phyloP scores from a whole-genome alignment of 2,329 filamentous ascomycete genomes.

The Pseudophaeomoniella oleicola region DNA sequence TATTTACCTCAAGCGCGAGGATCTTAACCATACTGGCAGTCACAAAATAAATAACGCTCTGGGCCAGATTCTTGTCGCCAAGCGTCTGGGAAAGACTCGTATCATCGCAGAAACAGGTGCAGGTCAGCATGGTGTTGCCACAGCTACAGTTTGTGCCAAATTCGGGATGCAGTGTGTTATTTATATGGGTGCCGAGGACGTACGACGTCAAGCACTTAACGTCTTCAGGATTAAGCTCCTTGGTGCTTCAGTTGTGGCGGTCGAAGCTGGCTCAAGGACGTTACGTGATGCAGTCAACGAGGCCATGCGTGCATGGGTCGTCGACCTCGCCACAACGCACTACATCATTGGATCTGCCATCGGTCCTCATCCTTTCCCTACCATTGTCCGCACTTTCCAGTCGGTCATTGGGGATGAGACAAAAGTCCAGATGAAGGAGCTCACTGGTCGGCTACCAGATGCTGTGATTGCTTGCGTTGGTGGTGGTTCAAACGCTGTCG shows the following conservation, averaged over 20 bases:
- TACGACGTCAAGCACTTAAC: slow-evolving; percentile 87
- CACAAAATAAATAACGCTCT: slow-evolving; percentile 99
- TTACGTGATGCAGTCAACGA: slow-evolving; percentile 88
- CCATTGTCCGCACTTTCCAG: slow-evolving; percentile 94
- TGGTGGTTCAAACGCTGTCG: slow-evolving; percentile 84
- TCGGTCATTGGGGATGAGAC: slow-evolving; percentile 92
- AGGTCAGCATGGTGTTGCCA: slow-evolving; percentile 94
- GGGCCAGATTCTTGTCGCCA: slow-evolving; percentile 78
- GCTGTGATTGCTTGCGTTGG: slow-evolving; percentile 95
- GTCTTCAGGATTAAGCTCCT: slow-evolving; percentile 97
- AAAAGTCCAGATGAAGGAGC: slow-evolving; percentile 74
- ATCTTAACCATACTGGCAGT: slow-evolving; percentile 91
- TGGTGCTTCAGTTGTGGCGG: slow-evolving; percentile 80
- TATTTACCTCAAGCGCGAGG: slow-evolving; percentile 96
- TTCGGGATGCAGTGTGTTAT: slow-evolving; percentile 97
- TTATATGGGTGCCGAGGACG: slow-evolving; percentile 97
- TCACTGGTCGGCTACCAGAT: slow-evolving; percentile 79
- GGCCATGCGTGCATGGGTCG: slow-evolving; percentile 85
- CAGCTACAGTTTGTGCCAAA: slow-evolving; percentile 92
- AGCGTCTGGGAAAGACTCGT: slow-evolving; percentile 78
- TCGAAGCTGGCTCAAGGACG: slow-evolving; percentile 76
- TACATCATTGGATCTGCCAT: slow-evolving; percentile 98
- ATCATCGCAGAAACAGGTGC: slow-evolving; percentile 98
- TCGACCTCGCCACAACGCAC: slow-evolving; percentile 82
- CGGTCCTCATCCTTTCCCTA: slow-evolving; percentile 93